Conservation (phyloP, 306 rosid genomes). For the Vigna angularis region DNA sequence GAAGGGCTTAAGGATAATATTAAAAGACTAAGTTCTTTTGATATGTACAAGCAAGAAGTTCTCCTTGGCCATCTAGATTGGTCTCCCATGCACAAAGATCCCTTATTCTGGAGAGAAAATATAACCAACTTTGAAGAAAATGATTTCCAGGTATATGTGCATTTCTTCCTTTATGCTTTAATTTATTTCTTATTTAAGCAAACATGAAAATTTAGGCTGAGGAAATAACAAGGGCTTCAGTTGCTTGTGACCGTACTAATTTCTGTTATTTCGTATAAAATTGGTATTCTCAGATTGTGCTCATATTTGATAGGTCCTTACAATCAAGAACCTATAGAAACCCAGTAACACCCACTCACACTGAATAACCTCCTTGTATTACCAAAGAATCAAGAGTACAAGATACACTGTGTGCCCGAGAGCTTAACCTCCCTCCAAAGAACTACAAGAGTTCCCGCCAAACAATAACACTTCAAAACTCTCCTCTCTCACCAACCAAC, state of each 20-base stretch:
- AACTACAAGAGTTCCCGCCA: no score
- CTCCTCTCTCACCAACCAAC: no score
- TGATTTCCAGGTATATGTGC: conserved; percentile 82
- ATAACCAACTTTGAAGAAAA: conserved; percentile 83
- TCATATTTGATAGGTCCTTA: no score
- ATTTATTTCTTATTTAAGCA: conserved; percentile 10
- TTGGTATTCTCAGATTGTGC: conserved; percentile 14
- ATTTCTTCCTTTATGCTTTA: conserved; percentile 19
- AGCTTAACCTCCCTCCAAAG: no score
- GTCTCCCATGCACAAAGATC: conserved; percentile 99
- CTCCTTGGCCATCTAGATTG: conserved; percentile 96
- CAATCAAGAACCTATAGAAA: no score
- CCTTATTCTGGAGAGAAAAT: conserved; percentile 93
- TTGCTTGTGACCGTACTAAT: conserved; percentile 8
- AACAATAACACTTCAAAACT: no score
- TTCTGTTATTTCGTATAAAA: neutral
- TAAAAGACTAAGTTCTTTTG: conserved; percentile 89
- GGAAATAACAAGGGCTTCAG: conserved; percentile 18
- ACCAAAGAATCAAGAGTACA: no score
- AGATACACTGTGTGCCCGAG: no score
- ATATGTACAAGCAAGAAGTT: conserved; percentile 94
- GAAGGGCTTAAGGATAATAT: conserved; percentile 90
- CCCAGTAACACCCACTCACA: no score
- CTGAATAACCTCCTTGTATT: no score
- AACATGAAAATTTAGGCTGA: neutral